phyloP scores from a whole-genome alignment of 1,284 basidiomycete genomes.

The Cystobasidiaceae sp. region DNA sequence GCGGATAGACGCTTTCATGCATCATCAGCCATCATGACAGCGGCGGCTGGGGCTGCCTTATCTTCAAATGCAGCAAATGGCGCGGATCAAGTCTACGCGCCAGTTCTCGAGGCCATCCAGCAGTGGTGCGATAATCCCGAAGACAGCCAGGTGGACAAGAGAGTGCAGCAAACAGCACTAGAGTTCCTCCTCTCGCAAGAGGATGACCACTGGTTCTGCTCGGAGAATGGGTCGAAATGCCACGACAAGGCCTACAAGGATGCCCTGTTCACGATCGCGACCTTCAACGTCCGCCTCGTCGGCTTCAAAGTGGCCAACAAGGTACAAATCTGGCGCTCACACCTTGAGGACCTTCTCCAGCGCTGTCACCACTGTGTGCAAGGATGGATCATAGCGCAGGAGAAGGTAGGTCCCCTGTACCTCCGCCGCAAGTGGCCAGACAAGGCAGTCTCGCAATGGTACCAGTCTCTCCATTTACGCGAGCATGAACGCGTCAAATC shows the following conservation, averaged over 20 bases:
- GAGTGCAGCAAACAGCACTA: constrained; percentile 10
- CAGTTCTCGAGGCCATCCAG: neutral
- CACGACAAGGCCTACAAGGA: neutral
- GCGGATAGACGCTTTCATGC: neutral
- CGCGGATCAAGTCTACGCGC: constrained; percentile 3
- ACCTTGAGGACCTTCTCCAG: constrained; percentile 4
- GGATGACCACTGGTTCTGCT: constrained; percentile 28
- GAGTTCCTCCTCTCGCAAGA: constrained; percentile 12
- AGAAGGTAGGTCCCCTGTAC: neutral
- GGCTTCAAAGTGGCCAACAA: constrained; percentile 23
- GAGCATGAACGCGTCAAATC: constrained; percentile 6
- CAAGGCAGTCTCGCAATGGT: neutral
- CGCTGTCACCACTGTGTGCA: constrained; percentile 10
- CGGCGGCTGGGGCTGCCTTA: neutral
- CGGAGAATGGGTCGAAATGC: neutral
- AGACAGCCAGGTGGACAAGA: constrained; percentile 8
- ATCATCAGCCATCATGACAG: neutral
- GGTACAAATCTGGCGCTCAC: constrained; percentile 2
- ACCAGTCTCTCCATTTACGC: neutral
- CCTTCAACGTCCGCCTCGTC: constrained; percentile 23
- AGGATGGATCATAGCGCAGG: constrained; percentile 25
- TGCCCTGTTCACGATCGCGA: constrained; percentile 8
- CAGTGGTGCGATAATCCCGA: constrained; percentile 16
- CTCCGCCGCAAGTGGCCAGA: constrained; percentile 9
- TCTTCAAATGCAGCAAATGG: neutral